phyloP scores from a whole-genome alignment of 345 rosid genomes.

The Salix purpurea region DNA sequence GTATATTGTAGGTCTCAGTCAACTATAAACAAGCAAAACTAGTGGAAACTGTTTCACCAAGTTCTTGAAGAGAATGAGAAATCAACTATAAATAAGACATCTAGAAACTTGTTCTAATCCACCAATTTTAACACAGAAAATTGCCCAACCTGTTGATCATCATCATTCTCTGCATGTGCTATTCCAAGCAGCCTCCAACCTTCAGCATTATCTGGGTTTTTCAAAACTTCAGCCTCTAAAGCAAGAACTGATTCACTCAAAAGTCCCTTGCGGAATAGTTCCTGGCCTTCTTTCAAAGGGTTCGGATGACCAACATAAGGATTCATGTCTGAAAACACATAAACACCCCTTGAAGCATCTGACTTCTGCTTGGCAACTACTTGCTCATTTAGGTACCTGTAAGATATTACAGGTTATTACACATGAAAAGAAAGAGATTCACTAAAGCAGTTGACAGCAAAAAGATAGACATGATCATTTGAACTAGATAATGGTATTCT shows the following conservation, averaged over 20 bases:
- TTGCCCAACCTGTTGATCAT: conserved; percentile 87
- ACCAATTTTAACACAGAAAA: not conserved
- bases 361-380: conserved; percentile 52
- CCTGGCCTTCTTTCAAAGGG: conserved; percentile 96
- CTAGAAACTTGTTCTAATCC: conserved; percentile 6
- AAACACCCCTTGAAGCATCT: conserved; percentile 74
- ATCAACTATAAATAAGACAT: not conserved
- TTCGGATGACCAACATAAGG: conserved; percentile 98
- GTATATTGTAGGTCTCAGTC: not conserved
- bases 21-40: not conserved
- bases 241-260: conserved; percentile 99
- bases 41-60: not conserved
- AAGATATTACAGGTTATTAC: not conserved
- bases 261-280: conserved; percentile 93
- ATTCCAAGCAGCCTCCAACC: conserved; percentile 99
- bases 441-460: not conserved
- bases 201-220: conserved; percentile 95
- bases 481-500: not conserved
- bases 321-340: conserved; percentile 97
- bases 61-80: not conserved
- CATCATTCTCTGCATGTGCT: conserved; percentile 98
- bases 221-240: conserved; percentile 96
- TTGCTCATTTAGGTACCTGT: conserved; percentile 74
- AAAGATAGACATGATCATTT: not conserved
- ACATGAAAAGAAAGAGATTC: not conserved